These are phyloP conservation scores for Stagonosporopsis tanaceti DNA, from an alignment of 2,329 filamentous ascomycete genomes.

Conservation along the genomic window DNA sequence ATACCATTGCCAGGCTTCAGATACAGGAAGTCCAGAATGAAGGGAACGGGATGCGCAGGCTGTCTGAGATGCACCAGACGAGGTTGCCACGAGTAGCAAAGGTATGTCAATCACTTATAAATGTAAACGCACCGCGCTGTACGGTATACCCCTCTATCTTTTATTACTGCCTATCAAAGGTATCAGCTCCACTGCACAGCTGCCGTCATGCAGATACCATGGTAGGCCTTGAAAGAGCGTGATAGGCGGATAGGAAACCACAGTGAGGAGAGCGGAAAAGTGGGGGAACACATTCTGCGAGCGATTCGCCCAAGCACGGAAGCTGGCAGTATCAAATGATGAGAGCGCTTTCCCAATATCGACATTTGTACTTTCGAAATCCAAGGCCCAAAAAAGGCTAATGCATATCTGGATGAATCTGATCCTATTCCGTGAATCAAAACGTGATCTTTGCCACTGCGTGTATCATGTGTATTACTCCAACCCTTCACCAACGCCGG, in stretches of 20 bases:
- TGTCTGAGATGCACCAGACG: too few species aligned
- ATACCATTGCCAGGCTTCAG: not conserved
- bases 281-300: not conserved
- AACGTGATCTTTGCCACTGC: not conserved
- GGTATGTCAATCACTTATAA: too few species aligned
- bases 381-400: too few species aligned
- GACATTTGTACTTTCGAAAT: not conserved
- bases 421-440: not conserved
- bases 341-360: not conserved
- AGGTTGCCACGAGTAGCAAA: too few species aligned
- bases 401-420: too few species aligned
- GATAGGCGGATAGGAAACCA: not conserved
- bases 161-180: not conserved
- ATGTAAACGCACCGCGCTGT: not conserved
- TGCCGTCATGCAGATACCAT: not conserved
- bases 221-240: not conserved
- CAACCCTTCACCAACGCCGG: slow-evolving; percentile 3
- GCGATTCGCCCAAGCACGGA: not conserved
- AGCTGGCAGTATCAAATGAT: not conserved
- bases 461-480: slow-evolving; percentile 1
- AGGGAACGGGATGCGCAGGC: too few species aligned
- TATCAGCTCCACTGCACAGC: not conserved
- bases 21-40: too few species aligned
- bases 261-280: not conserved
- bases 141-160: not conserved